Evolutionary conservation across 2,329 filamentous ascomycete genomes (phyloP), one percentile per base, ranked within the genome.

Genomic region (Colletotrichum musicola): DNA sequence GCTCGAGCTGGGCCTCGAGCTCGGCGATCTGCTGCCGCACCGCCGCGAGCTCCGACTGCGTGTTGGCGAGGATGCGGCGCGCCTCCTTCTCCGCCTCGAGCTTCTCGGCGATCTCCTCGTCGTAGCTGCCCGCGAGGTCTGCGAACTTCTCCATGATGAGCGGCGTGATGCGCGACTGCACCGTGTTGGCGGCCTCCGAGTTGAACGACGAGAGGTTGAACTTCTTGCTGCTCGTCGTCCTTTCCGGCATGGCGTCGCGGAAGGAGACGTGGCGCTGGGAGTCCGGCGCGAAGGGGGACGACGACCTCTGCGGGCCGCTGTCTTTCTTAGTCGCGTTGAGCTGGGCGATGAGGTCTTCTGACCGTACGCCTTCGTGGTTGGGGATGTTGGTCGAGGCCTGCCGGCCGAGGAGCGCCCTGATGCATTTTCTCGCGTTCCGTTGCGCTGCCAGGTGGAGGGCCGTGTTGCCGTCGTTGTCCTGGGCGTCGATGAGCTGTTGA

Each of bases 391-490:
- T 92, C 3, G 91, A 89, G 4, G 95, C 95, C 69, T 95, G 94
- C 58, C 95, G 91, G 40, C 90, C 90, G 77, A 95, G 79, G 83
- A 94, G 80, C 83, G 90, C 85, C 81, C 96, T 92, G 64, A 97
- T 91, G 72, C 95, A 97, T 74, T 98, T 97, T 51, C 94, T 90
- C 18, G 95, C 94, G 64, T 94, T 93, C 65, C 93, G 91, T 75
- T 94, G 90, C 10, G 95, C 94, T 0, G 90, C 89, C 7, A 92
- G 82, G 69, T 92, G 90, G 59, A 92, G 80, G 3, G 96, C 95
- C 0, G 96, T 98, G 77, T 99, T 97, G 47, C 95, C 95, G 47
- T 94, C 91, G 30, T 90, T 84, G 78, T 99, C 95, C 75, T 94
- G 93, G 9, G 90, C 87, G 74, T 97, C 94, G 12, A 99, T 83